Evolutionary conservation across 78 protist species (phyloP).

Genomic region (Dictyostelium intermedium): DNA sequence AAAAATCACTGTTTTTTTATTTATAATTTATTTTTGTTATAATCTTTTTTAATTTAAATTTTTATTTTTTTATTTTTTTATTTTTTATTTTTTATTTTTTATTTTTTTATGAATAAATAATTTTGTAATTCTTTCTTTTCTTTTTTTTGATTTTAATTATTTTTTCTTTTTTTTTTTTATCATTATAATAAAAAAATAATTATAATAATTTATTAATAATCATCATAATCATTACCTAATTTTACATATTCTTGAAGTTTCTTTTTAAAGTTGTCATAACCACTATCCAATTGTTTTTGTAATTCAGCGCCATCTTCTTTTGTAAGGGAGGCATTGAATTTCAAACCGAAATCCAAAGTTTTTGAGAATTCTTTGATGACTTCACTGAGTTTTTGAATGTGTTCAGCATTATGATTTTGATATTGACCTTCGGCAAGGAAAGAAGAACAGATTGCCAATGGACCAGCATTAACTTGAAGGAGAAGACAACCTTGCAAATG

Average conservation of each 20-base stretch:
- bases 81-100: background rate
- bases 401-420: slow-evolving; percentile 53
- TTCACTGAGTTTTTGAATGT: slow-evolving; percentile 18
- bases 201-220: background rate
- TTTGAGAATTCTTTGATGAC: slow-evolving; percentile 25
- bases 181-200: background rate
- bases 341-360: slow-evolving; percentile 22
- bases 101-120: background rate
- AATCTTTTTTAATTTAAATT: too few relatives aligned
- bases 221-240: background rate
- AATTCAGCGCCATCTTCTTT: slow-evolving; percentile 27
- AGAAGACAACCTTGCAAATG: slow-evolving; percentile 72
- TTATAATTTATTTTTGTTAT: too few relatives aligned
- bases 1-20: background rate
- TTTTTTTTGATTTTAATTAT: background rate
- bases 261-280: slow-evolving; percentile 39
- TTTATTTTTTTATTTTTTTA: background rate
- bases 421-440: slow-evolving; percentile 37
- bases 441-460: slow-evolving; percentile 63
- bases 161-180: background rate
- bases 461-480: slow-evolving; percentile 81
- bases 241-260: slow-evolving; percentile 29
- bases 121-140: background rate
- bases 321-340: slow-evolving; percentile 15
- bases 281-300: slow-evolving; percentile 15